phyloP scores from a whole-genome alignment of 495 filamentous ascomycete species.

The Penicillium diatomitis region DNA sequence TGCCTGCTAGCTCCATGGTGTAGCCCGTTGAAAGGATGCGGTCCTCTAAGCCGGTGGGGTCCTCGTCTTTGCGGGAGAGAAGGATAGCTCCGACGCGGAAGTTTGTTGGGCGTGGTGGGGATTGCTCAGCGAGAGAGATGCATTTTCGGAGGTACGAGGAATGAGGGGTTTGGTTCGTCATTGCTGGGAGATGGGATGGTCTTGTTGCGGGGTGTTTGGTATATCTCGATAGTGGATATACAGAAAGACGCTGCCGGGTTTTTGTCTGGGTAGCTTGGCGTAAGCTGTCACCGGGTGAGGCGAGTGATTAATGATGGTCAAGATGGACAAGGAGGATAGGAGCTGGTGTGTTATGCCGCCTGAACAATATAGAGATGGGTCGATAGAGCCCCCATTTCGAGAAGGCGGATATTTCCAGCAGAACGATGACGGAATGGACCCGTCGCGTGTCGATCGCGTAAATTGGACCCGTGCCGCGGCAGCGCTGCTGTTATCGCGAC shows the following conservation, averaged over 20 bases:
- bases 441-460: conserved; percentile 19
- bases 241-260: too few species aligned
- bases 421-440: conserved; percentile 16
- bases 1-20: conserved; percentile 82
- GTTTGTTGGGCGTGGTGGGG: conserved; percentile 79
- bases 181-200: not conserved
- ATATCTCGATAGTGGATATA: too few species aligned
- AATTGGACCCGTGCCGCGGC: not conserved
- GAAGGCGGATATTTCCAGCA: conserved; percentile 15
- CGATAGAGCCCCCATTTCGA: not conserved
- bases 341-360: not conserved
- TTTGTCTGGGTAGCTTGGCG: too few species aligned
- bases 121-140: conserved; percentile 63
- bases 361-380: not conserved
- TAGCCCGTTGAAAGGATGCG: conserved; percentile 73
- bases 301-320: too few species aligned
- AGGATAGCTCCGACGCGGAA: conserved; percentile 87
- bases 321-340: not conserved
- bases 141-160: conserved; percentile 59
- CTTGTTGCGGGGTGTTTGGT: too few species aligned
- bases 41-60: conserved; percentile 33
- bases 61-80: conserved; percentile 41
- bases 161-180: conserved; percentile 38
- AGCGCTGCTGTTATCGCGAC: not conserved
- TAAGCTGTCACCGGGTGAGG: too few species aligned